Evolutionary conservation across 192 early-diverging fungal genomes (phyloP).

Genomic region (Coemansia sp.): DNA sequence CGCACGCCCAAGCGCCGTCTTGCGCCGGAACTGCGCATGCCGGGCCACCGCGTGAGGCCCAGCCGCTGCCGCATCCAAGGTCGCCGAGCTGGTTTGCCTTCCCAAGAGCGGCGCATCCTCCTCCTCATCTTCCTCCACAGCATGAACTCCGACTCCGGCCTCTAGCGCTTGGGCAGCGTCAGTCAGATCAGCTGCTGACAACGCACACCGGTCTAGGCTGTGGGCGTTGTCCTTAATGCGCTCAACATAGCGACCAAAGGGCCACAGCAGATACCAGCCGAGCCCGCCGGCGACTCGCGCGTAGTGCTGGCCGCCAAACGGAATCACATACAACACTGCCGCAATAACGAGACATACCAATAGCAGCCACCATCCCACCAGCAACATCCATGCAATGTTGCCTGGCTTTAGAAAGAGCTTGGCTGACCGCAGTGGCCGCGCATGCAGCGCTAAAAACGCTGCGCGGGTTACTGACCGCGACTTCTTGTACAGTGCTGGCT

Average conservation of each 20-base stretch:
- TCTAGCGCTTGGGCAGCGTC: slow-evolving; percentile 34
- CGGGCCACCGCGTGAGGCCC: slow-evolving; percentile 10
- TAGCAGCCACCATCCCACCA: slow-evolving; percentile 91
- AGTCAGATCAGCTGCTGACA: slow-evolving; percentile 20
- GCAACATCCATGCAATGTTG: slow-evolving; percentile 83
- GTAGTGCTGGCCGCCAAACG: slow-evolving; percentile 61
- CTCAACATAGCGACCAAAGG: slow-evolving; percentile 94
- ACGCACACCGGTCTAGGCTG: slow-evolving; percentile 18
- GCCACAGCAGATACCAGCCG: slow-evolving; percentile 89
- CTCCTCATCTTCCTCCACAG: slow-evolving; percentile 34
- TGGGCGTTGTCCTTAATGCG: slow-evolving; percentile 55
- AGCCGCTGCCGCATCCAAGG: not conserved
- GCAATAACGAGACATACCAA: slow-evolving; percentile 65
- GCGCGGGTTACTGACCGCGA: slow-evolving; percentile 79
- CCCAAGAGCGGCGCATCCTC: slow-evolving; percentile 50
- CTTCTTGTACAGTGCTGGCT: slow-evolving; percentile 97
- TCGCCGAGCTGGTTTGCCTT: slow-evolving; percentile 3
- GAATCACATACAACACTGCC: slow-evolving; percentile 60
- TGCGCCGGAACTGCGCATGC: slow-evolving; percentile 22
- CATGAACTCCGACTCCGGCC: slow-evolving; percentile 16
- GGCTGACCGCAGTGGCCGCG: slow-evolving; percentile 60
- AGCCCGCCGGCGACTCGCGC: slow-evolving; percentile 73
- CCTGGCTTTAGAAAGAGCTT: slow-evolving; percentile 77
- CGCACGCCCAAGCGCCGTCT: slow-evolving; percentile 38
- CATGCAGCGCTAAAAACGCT: slow-evolving; percentile 81